Base-by-base conservation (phyloP, 768 basidiomycete genomes). In the Kwoniella dejecticola region DNA sequence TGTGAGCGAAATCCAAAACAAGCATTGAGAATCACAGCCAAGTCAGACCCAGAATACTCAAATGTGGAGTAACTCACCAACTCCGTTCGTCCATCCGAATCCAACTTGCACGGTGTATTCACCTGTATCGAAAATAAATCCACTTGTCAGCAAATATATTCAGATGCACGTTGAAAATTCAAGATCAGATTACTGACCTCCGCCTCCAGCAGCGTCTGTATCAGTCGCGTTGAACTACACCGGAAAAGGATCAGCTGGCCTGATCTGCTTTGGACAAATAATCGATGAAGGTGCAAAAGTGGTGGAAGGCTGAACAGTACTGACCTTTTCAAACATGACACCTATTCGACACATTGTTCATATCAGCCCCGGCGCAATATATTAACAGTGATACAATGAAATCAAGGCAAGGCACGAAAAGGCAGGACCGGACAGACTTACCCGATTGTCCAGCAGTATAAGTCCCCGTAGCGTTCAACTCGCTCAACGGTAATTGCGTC, bases 21-120 rank as follows among this genome's bases (percentile, higher is more conserved):
- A 31, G 19, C 19, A 7, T 10, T 50, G 2, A 30, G 48, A 13
- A 29, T 26, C 48, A 13, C 12, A 42, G 44, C 33, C 7, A 36
- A 36, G 33, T 36, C n/a, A n/a, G n/a, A n/a, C n/a, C n/a, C n/a
- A n/a, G n/a, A n/a, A n/a, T n/a, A n/a, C n/a, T n/a, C n/a, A n/a
- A 36, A 36, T 36, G 33, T 36, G 15, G 7, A 7, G 7, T 15
- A 36, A 68, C 70, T 66, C 26, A 71, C 70, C 67, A 41, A 78
- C 77, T 54, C 77, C 77, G 66, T 78, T 78, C 4, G 77, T 75
- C 77, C 77, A 62, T n/a, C 75, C 71, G 33, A 70, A 67, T 59
- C 80, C 63, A 54, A 84, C 86, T 79, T 91, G 89, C 3, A 93
- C 91, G 2, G 86, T 88, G 69, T 96, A 95, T 81, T 78, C 1